Evolutionary conservation across 2,329 filamentous ascomycete species (phyloP).

Genomic region (Thelonectria blattea): DNA sequence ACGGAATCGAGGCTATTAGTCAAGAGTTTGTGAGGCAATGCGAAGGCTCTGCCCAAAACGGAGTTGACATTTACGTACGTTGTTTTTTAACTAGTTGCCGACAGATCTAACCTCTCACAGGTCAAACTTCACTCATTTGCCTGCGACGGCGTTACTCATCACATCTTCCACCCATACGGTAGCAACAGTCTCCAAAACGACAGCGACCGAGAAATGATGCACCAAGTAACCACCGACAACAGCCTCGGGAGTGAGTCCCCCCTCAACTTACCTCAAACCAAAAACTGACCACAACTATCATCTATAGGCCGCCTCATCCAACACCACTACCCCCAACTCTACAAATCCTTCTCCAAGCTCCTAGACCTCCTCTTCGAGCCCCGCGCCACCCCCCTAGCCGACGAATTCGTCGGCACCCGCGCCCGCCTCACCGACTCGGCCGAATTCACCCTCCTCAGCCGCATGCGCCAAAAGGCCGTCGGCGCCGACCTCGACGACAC

Average conservation of each 20-base stretch:
- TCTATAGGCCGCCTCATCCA: constrained; percentile 61
- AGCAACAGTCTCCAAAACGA: constrained; percentile 61
- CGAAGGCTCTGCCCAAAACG: constrained; percentile 47
- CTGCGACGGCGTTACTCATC: constrained; percentile 70
- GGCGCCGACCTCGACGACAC: constrained; percentile 50
- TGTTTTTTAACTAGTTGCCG: too few species aligned
- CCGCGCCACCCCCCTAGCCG: constrained; percentile 61
- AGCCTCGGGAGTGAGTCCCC: constrained; percentile 64
- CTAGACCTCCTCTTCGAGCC: constrained; percentile 57
- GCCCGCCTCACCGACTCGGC: constrained; percentile 52
- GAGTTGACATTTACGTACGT: constrained; percentile 65
- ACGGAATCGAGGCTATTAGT: constrained; percentile 62
- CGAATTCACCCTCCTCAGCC: constrained; percentile 62
- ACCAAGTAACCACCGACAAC: constrained; percentile 68
- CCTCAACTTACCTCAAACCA: neutral
- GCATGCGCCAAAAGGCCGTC: constrained; percentile 56
- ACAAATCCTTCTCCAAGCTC: constrained; percentile 51
- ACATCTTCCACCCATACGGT: constrained; percentile 69
- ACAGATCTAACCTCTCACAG: neutral
- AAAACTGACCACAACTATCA: neutral
- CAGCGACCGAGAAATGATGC: constrained; percentile 66
- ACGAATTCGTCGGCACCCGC: constrained; percentile 61
- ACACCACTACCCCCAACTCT: constrained; percentile 59
- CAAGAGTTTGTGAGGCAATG: constrained; percentile 60
- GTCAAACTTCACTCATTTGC: constrained; percentile 65